A percentile compares a stretch with the other conserved stretches of the same genome.
phyloP scores from a whole-genome alignment of 2,329 filamentous ascomycete species.

The Colletotrichum lupini region DNA sequence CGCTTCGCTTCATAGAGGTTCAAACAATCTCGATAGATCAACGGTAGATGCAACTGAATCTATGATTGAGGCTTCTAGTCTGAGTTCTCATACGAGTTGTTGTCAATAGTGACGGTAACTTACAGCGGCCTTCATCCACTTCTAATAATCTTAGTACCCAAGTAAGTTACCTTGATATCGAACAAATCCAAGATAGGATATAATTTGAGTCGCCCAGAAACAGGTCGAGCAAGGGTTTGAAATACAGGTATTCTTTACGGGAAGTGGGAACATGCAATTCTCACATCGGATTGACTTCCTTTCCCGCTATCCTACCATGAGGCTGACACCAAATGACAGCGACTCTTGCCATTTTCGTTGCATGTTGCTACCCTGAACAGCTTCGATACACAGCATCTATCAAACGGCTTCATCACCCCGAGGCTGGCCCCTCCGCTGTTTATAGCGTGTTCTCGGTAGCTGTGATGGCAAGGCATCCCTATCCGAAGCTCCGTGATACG shows the following conservation, averaged over 20 bases:
- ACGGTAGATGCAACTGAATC: not conserved
- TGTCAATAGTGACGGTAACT: not conserved
- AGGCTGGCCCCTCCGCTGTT: not conserved
- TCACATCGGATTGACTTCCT: too few species aligned
- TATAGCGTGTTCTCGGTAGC: slow-evolving; percentile 1
- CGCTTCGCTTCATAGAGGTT: not conserved
- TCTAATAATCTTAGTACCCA: not conserved
- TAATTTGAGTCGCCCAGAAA: too few species aligned
- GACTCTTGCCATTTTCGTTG: not conserved
- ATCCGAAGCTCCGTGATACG: not conserved
- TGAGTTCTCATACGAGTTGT: not conserved
- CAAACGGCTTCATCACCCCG: not conserved
- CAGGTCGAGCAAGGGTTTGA: too few species aligned
- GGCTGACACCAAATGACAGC: not conserved
- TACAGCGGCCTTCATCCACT: not conserved
- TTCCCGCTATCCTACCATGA: not conserved
- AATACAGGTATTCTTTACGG: too few species aligned
- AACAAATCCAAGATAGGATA: too few species aligned
- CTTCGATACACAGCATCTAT: not conserved
- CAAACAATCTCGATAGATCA: not conserved
- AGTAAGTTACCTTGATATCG: not conserved
- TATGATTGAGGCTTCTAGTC: not conserved
- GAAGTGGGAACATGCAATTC: too few species aligned
- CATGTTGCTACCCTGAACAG: too few species aligned
- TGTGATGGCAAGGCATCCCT: not conserved